These are phyloP conservation scores for Mortierella claussenii DNA, from an alignment of 192 early-diverging fungal genomes.

Conservation along the genomic window DNA sequence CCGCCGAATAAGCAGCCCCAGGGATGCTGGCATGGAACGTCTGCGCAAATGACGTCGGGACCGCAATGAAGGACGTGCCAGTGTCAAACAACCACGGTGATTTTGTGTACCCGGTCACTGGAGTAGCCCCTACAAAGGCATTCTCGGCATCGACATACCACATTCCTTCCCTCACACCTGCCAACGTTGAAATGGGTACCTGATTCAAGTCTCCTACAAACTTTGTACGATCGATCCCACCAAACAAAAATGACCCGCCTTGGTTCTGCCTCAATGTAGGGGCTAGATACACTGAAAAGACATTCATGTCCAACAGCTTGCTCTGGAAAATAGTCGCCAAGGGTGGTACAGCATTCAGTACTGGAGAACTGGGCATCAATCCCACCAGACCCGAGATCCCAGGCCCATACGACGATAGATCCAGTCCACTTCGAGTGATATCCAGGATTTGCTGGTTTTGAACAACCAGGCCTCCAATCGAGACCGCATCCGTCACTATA, in stretches of 20 bases:
- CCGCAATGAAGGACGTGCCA: slow-evolving; percentile 51
- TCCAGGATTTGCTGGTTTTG: slow-evolving; percentile 49
- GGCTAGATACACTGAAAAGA: slow-evolving; percentile 42
- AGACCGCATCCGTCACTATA: slow-evolving; percentile 35
- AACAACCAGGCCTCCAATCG: slow-evolving; percentile 43
- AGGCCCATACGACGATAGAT: slow-evolving; percentile 30
- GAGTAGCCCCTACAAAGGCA: slow-evolving; percentile 4
- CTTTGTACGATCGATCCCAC: slow-evolving; percentile 41
- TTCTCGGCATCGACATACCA: slow-evolving; percentile 43
- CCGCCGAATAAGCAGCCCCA: slow-evolving; percentile 19
- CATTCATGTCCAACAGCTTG: slow-evolving; percentile 43
- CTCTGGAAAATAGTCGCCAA: slow-evolving; percentile 29
- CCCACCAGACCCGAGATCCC: slow-evolving; percentile 37
- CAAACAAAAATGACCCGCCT: slow-evolving; percentile 48
- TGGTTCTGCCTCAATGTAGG: slow-evolving; percentile 4
- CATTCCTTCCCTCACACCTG: slow-evolving; percentile 25
- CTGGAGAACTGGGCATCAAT: slow-evolving; percentile 43
- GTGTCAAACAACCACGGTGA: slow-evolving; percentile 51
- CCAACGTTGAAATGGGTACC: slow-evolving; percentile 14
- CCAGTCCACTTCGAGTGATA: slow-evolving; percentile 33
- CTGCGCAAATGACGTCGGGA: slow-evolving; percentile 29
- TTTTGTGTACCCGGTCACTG: slow-evolving; percentile 29
- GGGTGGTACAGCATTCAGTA: slow-evolving; percentile 38
- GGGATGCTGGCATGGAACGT: slow-evolving; percentile 40
- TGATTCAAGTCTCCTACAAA: slow-evolving; percentile 27